Base-by-base conservation (phyloP, 2,329 filamentous ascomycete species). In the Dactylellina haptotyla region DNA sequence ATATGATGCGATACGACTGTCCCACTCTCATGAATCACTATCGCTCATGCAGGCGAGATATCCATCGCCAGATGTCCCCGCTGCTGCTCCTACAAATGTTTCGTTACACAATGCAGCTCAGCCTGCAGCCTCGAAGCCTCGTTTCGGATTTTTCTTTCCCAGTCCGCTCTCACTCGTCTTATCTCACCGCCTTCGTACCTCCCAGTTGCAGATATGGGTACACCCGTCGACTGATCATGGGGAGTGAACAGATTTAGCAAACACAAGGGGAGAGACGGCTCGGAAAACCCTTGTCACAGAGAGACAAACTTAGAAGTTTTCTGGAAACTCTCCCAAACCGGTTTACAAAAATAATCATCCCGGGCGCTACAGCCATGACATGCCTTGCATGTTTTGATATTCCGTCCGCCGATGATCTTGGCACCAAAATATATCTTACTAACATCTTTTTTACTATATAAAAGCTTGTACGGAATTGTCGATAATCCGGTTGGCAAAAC, bases 81-180 rank as follows among this genome's bases (percentile, higher is more conserved):
- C 18, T 26, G 20, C 23, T 25, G 12, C 2, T 10, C 25, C 25
- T n/a, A 45, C 28, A 39, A 57, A 48, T 46, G 45, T 56, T 41
- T 39, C 37, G 67, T 72, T 72, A 64, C 67, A 65, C 67, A 72
- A 45, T 43, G 67, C 51, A 59, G 58, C 53, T 61, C 34, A 65
- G 59, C 59, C 53, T 30, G 66, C 58, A 53, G 45, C 67, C 67
- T 65, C 67, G 14, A 61, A 25, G 59, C 67, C 67, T 65, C 54
- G 67, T 72, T 72, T 72, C 59, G 54, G 45, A 65, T 65, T 59
- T 48, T 64, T 37, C 25, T 50, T 54, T 63, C 39, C 43, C 23
- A n/a, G n/a, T n/a, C n/a, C n/a, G n/a, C 34, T 63, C 41, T 62
- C n/a, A 12, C 25, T 61, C 59, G 46, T 53, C 66, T 56, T 56